Evolutionary conservation across 2,329 filamentous ascomycete genomes (phyloP), one percentile per base, ranked within the genome.

Genomic region (Penicillium sumatraense): DNA sequence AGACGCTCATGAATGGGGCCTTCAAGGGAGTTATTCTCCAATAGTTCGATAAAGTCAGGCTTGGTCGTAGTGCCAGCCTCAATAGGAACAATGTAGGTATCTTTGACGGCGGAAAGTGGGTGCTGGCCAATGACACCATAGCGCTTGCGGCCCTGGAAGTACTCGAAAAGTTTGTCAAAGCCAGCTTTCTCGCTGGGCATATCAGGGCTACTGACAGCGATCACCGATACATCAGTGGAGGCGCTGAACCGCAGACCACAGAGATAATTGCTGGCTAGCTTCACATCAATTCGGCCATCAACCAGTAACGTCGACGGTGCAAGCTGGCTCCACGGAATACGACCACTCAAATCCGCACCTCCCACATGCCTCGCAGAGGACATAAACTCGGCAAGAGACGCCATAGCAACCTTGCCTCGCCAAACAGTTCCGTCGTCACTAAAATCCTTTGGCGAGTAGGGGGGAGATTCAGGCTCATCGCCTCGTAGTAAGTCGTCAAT

Each of bases 51-150:
- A 66, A 97, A 96, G 58, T 93, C 90, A 0, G 95, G 93, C 40
- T 93, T 84, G 46, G 78, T 77, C 29, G 75, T 78, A 23, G 85
- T 81, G 23, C 90, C 91, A 5, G 87, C 83, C 27, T 91, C 85
- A 4, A 98, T 85, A 0, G 95, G 93, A 9, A 97, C 88, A 27
- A 98, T 83, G 72, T 98, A 98, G 1, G 93, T 90, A 69, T 98
- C 93, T 56, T 92, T 88, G 46, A 97, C 89, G 57, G 91, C 88
- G 18, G 86, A 83, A 26, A 87, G 77, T 1, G 84, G 83, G 71
- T 90, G 89, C 68, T 93, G 90, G 13, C 88, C 88, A 6, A 97
- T 83, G 1, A 98, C 93, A 18, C 92, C 93, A 71, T 96, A 99
- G 29, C 92, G 84, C 61, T 89, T 85, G 68, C 93, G 90, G 48